Conservation (phyloP, 2,329 filamentous ascomycete genomes). For the Xylaria digitata region DNA sequence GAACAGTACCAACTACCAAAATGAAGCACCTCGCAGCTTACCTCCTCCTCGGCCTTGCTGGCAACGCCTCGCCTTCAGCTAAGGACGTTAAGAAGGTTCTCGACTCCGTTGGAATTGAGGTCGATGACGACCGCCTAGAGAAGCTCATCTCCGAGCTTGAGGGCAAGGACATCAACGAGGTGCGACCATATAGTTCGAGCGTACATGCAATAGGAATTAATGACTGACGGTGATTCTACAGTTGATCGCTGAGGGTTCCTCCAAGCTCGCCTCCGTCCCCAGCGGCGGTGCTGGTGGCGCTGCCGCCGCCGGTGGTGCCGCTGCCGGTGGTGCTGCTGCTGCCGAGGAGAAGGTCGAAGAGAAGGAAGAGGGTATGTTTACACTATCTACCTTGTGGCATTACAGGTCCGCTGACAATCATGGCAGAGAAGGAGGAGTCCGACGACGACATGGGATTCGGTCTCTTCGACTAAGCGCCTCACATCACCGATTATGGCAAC, state of each 20-base stretch:
- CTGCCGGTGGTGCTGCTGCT: conserved; percentile 70
- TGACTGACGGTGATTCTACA: conserved; percentile 55
- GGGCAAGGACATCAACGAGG: conserved; percentile 93
- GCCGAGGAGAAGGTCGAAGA: conserved; percentile 76
- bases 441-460: conserved; percentile 83
- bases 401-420: conserved; percentile 22
- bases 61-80: conserved; percentile 89
- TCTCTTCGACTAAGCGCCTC: conserved; percentile 75
- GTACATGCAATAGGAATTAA: neutral
- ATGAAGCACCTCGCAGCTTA: conserved; percentile 99
- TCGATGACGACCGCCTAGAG: conserved; percentile 85
- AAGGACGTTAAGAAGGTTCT: conserved; percentile 89
- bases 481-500: conserved; percentile 40
- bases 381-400: neutral
- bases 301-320: conserved; percentile 73
- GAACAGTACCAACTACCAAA: conserved; percentile 65
- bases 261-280: conserved; percentile 98
- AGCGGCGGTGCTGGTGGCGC: conserved; percentile 85
- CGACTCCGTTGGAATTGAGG: conserved; percentile 93
- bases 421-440: conserved; percentile 73
- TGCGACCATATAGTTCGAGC: conserved; percentile 58
- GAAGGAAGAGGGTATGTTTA: conserved; percentile 74
- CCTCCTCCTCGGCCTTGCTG: conserved; percentile 94
- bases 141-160: conserved; percentile 90
- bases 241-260: conserved; percentile 89